Percentiles rank a stretch among this genome's conserved stretches.
Evolutionary conservation across 208 protist species (phyloP).

Genomic region (Crithidia expoeki): DNA sequence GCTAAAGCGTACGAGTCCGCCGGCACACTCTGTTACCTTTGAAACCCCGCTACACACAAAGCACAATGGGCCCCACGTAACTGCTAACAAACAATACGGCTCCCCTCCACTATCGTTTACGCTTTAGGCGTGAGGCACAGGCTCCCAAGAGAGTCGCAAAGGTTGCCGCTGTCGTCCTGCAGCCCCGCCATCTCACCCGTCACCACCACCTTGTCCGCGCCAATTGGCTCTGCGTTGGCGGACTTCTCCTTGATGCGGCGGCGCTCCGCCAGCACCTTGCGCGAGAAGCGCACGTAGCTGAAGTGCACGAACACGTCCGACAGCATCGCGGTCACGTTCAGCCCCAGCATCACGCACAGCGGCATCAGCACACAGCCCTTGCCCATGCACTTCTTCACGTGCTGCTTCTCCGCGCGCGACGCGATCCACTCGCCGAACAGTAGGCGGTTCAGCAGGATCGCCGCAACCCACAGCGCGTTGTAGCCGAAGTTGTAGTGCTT

Average conservation of each 20-base stretch:
- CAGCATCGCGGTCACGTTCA: constrained; percentile 32
- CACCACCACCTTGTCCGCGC: too few species aligned
- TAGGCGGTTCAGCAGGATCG: constrained; percentile 60
- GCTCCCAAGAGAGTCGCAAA: too few species aligned
- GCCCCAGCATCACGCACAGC: constrained; percentile 44
- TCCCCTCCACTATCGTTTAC: too few species aligned
- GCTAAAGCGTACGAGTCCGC: too few species aligned
- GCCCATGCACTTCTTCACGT: constrained; percentile 37
- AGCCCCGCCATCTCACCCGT: too few species aligned
- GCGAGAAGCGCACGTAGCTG: constrained; percentile 36
- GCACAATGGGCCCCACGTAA: too few species aligned
- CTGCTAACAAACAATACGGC: too few species aligned
- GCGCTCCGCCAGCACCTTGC: constrained; percentile 50
- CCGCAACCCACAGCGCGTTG: constrained; percentile 32
- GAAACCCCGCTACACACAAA: too few species aligned
- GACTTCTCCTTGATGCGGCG: constrained; percentile 24
- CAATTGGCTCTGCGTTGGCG: too few species aligned
- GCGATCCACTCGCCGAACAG: constrained; percentile 78
- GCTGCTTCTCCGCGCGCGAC: constrained; percentile 54
- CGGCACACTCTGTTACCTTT: too few species aligned
- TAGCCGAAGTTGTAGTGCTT: constrained; percentile 80
- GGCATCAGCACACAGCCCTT: constrained; percentile 55
- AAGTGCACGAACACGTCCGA: constrained; percentile 53
- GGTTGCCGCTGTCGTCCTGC: too few species aligned
- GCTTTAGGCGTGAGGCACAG: too few species aligned